A percentile compares a stretch with the other conserved stretches of the same genome.
These are phyloP conservation scores for Gigaspora rosea DNA, from an alignment of 192 early-diverging fungal genomes.

Conservation along the genomic window DNA sequence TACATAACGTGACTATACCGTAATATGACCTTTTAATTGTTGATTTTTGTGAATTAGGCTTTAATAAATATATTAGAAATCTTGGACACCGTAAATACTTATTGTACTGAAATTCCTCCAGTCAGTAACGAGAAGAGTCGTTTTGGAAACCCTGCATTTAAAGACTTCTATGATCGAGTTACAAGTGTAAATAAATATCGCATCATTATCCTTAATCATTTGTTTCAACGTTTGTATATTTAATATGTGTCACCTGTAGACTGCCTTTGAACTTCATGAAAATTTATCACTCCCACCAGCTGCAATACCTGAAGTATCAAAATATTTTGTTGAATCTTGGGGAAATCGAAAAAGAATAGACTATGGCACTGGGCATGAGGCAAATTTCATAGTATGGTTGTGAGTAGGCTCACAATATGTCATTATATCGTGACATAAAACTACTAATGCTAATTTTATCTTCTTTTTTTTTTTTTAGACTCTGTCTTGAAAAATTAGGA, in stretches of 20 bases:
- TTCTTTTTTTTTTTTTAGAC: conserved; percentile 38
- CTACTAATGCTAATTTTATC: neutral
- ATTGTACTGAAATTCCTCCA: conserved; percentile 69
- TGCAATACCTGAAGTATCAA: conserved; percentile 57
- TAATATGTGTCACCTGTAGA: conserved; percentile 15
- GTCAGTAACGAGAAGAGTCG: conserved; percentile 74
- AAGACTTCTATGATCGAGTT: conserved; percentile 81
- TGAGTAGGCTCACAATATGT: conserved; percentile 36
- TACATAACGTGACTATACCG: too few species aligned
- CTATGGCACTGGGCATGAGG: conserved; percentile 97
- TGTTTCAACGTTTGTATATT: neutral
- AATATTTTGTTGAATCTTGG: conserved; percentile 83
- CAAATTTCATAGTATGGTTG: conserved; percentile 86
- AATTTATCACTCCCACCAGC: conserved; percentile 37
- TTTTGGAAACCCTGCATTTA: conserved; percentile 96
- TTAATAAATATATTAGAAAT: conserved; percentile 63
- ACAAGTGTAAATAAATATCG: conserved; percentile 55
- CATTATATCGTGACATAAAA: conserved; percentile 14
- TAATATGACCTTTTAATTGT: too few species aligned
- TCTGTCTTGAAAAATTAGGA: conserved; percentile 78
- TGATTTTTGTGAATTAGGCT: conserved; percentile 26
- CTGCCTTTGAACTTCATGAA: conserved; percentile 39
- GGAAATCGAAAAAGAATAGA: conserved; percentile 93
- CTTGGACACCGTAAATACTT: conserved; percentile 65
- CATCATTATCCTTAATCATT: neutral